Evolutionary conservation across 768 basidiomycete species (phyloP).

Genomic region (Floccularia luteovirens): DNA sequence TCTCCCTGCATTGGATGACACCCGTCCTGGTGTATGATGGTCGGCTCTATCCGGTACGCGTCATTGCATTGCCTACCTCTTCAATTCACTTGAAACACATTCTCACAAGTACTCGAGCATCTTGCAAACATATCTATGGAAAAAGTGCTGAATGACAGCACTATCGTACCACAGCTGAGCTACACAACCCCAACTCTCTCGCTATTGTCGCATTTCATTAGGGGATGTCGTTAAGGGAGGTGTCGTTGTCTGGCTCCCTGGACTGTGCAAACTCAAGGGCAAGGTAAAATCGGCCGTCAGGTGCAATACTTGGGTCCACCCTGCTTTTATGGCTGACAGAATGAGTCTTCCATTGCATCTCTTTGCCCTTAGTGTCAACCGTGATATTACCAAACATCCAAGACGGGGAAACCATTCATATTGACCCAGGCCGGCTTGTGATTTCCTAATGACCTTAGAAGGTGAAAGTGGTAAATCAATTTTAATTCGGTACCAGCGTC

Average conservation of each 20-base stretch:
- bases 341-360: no score
- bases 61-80: neutral
- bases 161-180: neutral
- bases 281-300: no score
- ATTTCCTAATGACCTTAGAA: no score
- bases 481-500: no score
- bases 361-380: no score
- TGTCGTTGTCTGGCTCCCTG: neutral
- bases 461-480: no score
- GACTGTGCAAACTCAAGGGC: neutral
- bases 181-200: neutral
- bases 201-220: neutral
- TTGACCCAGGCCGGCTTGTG: no score
- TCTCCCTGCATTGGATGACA: neutral
- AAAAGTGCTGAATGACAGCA: neutral
- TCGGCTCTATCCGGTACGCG: neutral
- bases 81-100: neutral
- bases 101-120: neutral
- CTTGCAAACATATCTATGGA: neutral
- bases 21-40: neutral
- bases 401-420: no score
- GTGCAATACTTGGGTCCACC: neutral
- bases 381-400: no score
- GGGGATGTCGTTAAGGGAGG: neutral
- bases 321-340: no score